Base-by-base conservation (phyloP, 2,329 filamentous ascomycete genomes). In the Sporothrix pseudoabietina region DNA sequence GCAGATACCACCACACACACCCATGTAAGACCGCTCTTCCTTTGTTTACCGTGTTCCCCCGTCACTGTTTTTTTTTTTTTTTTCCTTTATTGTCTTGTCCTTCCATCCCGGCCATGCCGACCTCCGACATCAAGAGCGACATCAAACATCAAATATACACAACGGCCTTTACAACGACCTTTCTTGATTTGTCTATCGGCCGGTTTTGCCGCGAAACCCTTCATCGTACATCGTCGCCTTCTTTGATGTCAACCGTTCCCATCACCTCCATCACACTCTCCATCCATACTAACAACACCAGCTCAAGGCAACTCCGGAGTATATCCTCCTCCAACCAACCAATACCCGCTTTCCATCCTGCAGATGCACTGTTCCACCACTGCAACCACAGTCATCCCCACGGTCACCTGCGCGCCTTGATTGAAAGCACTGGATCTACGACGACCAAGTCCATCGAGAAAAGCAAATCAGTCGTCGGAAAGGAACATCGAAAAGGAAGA, bases 281-380 rank as follows among this genome's bases (percentile, higher is more conserved):
- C 16, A 8, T 39, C 30, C 10, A 30, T 55, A 61, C 57, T 61
- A 39, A 61, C 57, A 61, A 32, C 16, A 35, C 30, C 26, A n/a
- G 26, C 5, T 19, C 30, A 61, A 22, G 7, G 26, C 47, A 26
- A 66, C 26, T 49, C 26, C 26, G 26, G 26, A 26, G 26, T 26
- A 49, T 41, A 22, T 39, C 47, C 6, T 26, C 30, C 30, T 22
- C 26, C 30, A 32, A 30, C 66, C 66, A 69, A 68, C 44, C 65
- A 30, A 54, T 19, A 10, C 44, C 47, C 26, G 26, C 52, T 10
- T 19, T 41, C 32, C 66, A 26, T n/a, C 65, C 22, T 55, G 66
- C 30, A 69, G 47, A 69, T 69, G 66, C 66, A 35, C 66, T n/a
- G 66, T 54, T 55, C 47, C 47, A 54, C 66, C 47, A 32, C 47